Conservation (phyloP, 495 filamentous ascomycete genomes). For the Lasiosphaeria ovina region DNA sequence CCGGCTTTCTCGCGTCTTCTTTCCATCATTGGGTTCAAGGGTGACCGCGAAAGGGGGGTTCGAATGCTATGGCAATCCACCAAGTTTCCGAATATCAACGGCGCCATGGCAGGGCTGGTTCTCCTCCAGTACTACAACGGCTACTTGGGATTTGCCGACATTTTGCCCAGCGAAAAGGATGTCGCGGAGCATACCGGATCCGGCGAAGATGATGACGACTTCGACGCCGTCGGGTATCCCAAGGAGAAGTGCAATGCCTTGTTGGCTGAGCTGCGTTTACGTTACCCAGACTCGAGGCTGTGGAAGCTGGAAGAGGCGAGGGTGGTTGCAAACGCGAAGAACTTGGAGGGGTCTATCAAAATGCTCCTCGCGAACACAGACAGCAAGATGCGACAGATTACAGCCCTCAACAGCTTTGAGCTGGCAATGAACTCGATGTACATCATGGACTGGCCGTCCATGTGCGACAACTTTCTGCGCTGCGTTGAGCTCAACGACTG, state of each 20-base stretch:
- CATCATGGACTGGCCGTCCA: conserved; percentile 66
- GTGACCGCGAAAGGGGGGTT: conserved; percentile 81
- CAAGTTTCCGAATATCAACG: conserved; percentile 84
- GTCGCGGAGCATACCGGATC: conserved; percentile 41
- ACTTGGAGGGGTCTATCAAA: conserved; percentile 66
- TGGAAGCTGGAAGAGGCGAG: conserved; percentile 91
- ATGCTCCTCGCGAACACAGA: conserved; percentile 56
- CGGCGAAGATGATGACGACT: conserved; percentile 20
- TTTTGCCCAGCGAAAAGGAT: conserved; percentile 63
- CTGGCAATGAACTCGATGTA: conserved; percentile 77
- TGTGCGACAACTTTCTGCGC: conserved; percentile 69
- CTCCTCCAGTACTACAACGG: conserved; percentile 86
- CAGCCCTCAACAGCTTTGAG: conserved; percentile 79
- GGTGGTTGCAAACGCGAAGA: conserved; percentile 65
- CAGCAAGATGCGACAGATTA: conserved; percentile 81
- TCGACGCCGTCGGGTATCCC: conserved; percentile 66
- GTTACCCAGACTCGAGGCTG: conserved; percentile 78
- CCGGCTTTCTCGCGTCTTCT: conserved; percentile 82
- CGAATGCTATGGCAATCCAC: conserved; percentile 90
- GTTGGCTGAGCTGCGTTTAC: conserved; percentile 66
- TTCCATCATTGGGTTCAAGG: conserved; percentile 86
- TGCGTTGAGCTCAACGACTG: conserved; percentile 87
- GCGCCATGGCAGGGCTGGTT: conserved; percentile 79
- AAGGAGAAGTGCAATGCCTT: conserved; percentile 65
- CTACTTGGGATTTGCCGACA: conserved; percentile 81